Percentiles rank a stretch among this genome's conserved stretches.
Conservation (phyloP, 768 basidiomycete species). For the Goffeauzyma gilvescens region DNA sequence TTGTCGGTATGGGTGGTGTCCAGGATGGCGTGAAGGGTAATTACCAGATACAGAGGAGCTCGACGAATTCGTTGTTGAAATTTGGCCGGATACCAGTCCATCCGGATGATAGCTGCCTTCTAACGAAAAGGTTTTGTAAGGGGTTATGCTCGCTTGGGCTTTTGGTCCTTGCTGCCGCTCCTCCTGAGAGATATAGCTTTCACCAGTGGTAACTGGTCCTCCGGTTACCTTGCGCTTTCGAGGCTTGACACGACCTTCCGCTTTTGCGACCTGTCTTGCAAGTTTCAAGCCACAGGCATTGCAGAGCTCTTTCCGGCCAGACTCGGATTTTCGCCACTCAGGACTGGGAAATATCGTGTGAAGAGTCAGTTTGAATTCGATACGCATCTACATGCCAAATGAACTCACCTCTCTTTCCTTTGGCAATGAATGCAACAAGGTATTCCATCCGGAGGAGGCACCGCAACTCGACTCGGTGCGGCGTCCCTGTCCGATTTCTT, state of each 20-base stretch:
- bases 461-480: slow-evolving; percentile 14
- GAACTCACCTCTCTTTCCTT: slow-evolving; percentile 13
- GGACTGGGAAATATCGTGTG: slow-evolving; percentile 8
- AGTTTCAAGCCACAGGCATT: slow-evolving; percentile 30
- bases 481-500: slow-evolving; percentile 6
- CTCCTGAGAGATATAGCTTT: too few species aligned
- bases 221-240: slow-evolving; percentile 27
- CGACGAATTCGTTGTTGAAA: too few species aligned
- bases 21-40: too few species aligned
- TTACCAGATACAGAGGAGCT: too few species aligned
- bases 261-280: slow-evolving; percentile 26
- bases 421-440: slow-evolving; percentile 25
- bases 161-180: too few species aligned
- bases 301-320: slow-evolving; percentile 29
- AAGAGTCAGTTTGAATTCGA: background rate
- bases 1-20: too few species aligned
- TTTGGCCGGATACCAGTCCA: too few species aligned
- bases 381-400: background rate
- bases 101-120: too few species aligned
- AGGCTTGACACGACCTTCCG: slow-evolving; percentile 29
- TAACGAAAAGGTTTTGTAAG: too few species aligned
- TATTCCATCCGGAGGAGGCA: slow-evolving; percentile 24
- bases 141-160: too few species aligned
- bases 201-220: too few species aligned
- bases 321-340: slow-evolving; percentile 29